A percentile compares a stretch with the other conserved stretches of the same genome.
These are phyloP conservation scores for Apiospora sp. DNA, from an alignment of 2,329 filamentous ascomycete species.

Conservation along the genomic window DNA sequence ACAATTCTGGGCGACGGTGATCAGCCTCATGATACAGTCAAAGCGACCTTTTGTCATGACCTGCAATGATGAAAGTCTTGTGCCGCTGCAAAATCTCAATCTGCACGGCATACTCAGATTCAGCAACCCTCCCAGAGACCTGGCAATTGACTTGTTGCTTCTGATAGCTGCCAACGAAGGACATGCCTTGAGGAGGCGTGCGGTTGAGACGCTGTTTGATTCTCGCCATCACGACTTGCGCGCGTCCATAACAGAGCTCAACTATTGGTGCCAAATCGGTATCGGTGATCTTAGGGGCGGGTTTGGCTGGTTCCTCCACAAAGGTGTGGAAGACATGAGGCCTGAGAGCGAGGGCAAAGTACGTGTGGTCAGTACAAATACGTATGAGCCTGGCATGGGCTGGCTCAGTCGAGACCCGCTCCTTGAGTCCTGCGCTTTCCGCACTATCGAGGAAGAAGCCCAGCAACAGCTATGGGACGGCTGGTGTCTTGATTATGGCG, in stretches of 20 bases:
- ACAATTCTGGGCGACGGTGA: constrained; percentile 88
- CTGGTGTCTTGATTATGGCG: constrained; percentile 71
- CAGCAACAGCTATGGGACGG: constrained; percentile 71
- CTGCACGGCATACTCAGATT: constrained; percentile 88
- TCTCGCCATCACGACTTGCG: constrained; percentile 77
- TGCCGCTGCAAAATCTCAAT: constrained; percentile 78
- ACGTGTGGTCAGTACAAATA: constrained; percentile 82
- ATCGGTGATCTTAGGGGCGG: constrained; percentile 89
- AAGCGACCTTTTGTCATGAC: constrained; percentile 94
- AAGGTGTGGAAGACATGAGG: constrained; percentile 73
- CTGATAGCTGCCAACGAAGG: constrained; percentile 88
- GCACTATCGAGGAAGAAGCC: constrained; percentile 66
- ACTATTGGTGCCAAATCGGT: constrained; percentile 97
- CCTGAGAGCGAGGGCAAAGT: constrained; percentile 68
- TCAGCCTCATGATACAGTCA: constrained; percentile 80
- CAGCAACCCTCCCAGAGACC: constrained; percentile 66
- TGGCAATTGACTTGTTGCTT: constrained; percentile 82
- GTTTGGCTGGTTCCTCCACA: constrained; percentile 86
- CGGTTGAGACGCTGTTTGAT: constrained; percentile 74
- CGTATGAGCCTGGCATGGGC: constrained; percentile 82
- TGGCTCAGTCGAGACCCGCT: constrained; percentile 71
- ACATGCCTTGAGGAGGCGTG: constrained; percentile 74
- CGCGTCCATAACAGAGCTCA: constrained; percentile 81
- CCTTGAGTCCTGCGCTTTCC: constrained; percentile 44
- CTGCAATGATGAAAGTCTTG: constrained; percentile 87